Evolutionary conservation across 768 basidiomycete genomes (phyloP), one percentile per base, ranked within the genome.

Genomic region (Nidularia sp.): DNA sequence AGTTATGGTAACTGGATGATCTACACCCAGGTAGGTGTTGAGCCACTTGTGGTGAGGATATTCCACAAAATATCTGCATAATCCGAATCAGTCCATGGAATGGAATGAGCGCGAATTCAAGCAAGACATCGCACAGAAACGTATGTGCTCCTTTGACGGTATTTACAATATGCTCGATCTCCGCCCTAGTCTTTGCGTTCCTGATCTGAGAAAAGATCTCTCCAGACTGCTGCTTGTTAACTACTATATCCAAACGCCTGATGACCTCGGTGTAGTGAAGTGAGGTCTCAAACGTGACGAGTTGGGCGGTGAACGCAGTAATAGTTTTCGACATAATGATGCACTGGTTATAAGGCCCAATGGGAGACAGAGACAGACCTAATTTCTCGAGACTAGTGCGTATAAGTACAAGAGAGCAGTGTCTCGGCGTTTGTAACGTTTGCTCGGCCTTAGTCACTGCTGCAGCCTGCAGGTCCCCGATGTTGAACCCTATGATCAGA

Each of bases 91-190:
- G 31, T 49, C 33, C 4, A 18, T 35, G 8, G 31, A 39, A 6
- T 13, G 31, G 2, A 35, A 13, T 13, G 7, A 18, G 15, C n/a
- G n/a, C n/a, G n/a, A n/a, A n/a, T n/a, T n/a, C n/a, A n/a, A n/a
- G n/a, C n/a, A n/a, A n/a, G n/a, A 8, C 5, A 29, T 66, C 78
- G 47, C 54, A 80, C 81, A 78, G 45, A 54, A 82, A 81, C 41
- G 75, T 74, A 8, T 66, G 67, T 10, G 62, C 66, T 6, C 65
- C 66, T 0, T 65, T 58, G 3, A 67, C 62, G 5, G 56, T 60
- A 4, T 62, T 54, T 9, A 81, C 59, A 33, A 62, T 53, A 1
- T 61, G 44, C 46, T 70, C 67, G 2, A 81, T 57, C 22, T 77
- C 75, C 3, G 69, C 65, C 55, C 67, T 72, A 34, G 60, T 70